Evolutionary conservation across 2,329 filamentous ascomycete species (phyloP), one percentile per base, ranked within the genome.

Genomic region (Nannizzia gypsea): DNA sequence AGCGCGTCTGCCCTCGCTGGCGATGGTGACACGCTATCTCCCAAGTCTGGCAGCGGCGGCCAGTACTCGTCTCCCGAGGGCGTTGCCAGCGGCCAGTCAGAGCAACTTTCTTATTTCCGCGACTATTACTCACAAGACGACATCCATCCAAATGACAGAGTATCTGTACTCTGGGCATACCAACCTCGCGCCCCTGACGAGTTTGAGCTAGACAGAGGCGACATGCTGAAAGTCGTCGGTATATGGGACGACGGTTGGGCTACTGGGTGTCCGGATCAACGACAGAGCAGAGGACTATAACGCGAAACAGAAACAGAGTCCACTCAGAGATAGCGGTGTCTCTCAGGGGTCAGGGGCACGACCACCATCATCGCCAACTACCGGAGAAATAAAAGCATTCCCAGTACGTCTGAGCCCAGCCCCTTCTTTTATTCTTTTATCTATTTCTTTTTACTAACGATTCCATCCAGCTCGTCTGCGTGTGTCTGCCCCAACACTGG

Each of bases 201-300:
- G 70, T 97, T 97, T 69, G 81, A 89, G 42, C 79, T 99, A 40
- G 93, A 97, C 68, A 85, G 93, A 61, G 93, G 93, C 59, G 93
- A 99, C 70, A 96, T 99, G 91, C 81, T 99, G 69, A 97, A 96
- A 76, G 86, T 99, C 13, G 87, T 97, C 34, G 93, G 93, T 63
- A 99, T 99, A 66, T 99, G 93, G 93, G 93, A 99, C 69, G 93
- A 99, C 71, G 93, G 93, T 54, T 99, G 93, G 93, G 93, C 93
- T 9, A 99, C 93, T n/a, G 1, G 93, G 93, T 67, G 82, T 96
- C 59, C 81, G 95, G 70, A 77, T 95, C 60, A 81, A 86, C 59
- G 89, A 95, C 67, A 82, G 84, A 59, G 90, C 90, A 1, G 92
- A 97, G 63, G 89, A 96, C 64, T 96, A 90, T 85, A 89, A 95